These are phyloP conservation scores for Globisporangium nodosum DNA, from an alignment of 352 stramenopile species.

Conservation along the genomic window DNA sequence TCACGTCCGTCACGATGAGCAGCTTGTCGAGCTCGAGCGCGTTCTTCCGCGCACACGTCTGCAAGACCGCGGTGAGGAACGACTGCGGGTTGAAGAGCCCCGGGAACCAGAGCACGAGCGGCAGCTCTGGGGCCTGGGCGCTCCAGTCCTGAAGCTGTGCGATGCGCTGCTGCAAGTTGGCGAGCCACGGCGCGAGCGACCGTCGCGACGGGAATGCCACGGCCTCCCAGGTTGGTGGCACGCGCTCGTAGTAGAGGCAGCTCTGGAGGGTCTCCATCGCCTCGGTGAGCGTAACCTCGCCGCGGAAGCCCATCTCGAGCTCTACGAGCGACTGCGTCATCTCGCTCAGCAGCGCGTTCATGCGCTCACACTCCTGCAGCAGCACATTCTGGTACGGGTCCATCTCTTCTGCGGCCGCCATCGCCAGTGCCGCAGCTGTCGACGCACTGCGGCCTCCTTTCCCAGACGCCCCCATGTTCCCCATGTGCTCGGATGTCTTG, in stretches of 20 bases:
- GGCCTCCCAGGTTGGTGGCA: slow-evolving; percentile 70
- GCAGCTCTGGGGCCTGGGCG: slow-evolving; percentile 66
- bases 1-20: slow-evolving; percentile 76
- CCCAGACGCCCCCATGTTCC: not conserved
- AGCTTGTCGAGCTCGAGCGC: slow-evolving; percentile 82
- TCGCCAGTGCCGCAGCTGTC: slow-evolving; percentile 15
- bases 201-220: slow-evolving; percentile 75
- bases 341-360: slow-evolving; percentile 76
- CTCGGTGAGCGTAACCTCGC: slow-evolving; percentile 86
- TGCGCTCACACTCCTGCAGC: slow-evolving; percentile 86
- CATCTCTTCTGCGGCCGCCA: slow-evolving; percentile 61
- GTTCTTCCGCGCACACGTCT: slow-evolving; percentile 71
- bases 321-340: slow-evolving; percentile 79
- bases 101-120: slow-evolving; percentile 78
- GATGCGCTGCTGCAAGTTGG: slow-evolving; percentile 83
- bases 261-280: slow-evolving; percentile 81
- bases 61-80: slow-evolving; percentile 81
- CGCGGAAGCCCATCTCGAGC: slow-evolving; percentile 84
- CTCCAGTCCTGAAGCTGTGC: slow-evolving; percentile 85
- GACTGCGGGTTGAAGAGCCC: slow-evolving; percentile 82
- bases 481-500: slow-evolving; percentile 32
- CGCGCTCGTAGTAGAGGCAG: slow-evolving; percentile 67
- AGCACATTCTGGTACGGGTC: slow-evolving; percentile 90
- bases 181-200: slow-evolving; percentile 77
- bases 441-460: slow-evolving; percentile 35